Evolutionary conservation across 1,284 basidiomycete species (phyloP), one percentile per base, ranked within the genome.

Genomic region (Rhodotorula sp.): DNA sequence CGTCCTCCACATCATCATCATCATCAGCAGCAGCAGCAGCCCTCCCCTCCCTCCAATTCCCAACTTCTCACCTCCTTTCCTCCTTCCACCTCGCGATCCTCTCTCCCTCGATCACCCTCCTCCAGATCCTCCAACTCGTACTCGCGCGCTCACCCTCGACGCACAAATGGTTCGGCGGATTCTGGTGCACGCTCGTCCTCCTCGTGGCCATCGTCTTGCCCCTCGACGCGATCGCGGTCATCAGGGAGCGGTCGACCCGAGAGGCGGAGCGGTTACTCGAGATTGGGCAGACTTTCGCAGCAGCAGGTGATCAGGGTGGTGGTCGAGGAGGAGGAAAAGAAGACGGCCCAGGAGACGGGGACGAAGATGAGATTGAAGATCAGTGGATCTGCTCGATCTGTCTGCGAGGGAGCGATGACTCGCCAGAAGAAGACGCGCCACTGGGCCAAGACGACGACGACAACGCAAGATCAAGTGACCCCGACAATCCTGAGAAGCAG

Each of bases 361-460:
- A n/a, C 5, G 5, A 15, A 23, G 29, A 58, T 64, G 52, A 47
- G 29, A 51, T 49, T 3, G 51, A 62, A 15, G 54, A 51, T 15
- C 49, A 54, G 4, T 58, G 58, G 58, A 21, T 16, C 1, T 71
- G 69, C 54, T n/a, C 34, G 5, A 31, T 71, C 7, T 71, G 69
- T 49, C 64, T 71, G 16, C 62, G 67, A 49, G 62, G 63, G 31
- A 16, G 31, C 15, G 34, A 21, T 23, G 58, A 58, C 8, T 21
- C 34, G 21, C 15, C 20, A 1, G 51, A 14, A 39, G 18, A 10
- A n/a, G 6, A 2, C 16, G 15, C 10, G 15, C 4, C 7, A 14
- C n/a, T n/a, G 34, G 52, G 15, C 14, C 12, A 29, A 23, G 15
- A 20, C 10, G 16, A 20, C 16, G 12, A 15, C 16, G 12, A 15